Evolutionary conservation across 192 early-diverging fungal species (phyloP), one percentile per base, ranked within the genome.

Genomic region (Dimargaris xerosporica): DNA sequence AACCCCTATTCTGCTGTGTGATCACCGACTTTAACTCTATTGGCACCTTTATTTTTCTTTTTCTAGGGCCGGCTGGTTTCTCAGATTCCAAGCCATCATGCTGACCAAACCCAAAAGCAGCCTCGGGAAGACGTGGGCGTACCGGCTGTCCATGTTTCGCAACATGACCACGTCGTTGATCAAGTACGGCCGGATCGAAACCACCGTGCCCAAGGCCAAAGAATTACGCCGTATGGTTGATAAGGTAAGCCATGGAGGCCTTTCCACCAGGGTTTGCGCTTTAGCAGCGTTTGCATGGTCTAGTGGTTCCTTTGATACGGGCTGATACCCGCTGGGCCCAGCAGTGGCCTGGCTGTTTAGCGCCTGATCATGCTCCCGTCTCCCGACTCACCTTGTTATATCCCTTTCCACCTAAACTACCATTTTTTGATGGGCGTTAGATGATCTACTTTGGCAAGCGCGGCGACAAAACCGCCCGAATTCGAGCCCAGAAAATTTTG

Each of bases 171-270:
- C 89, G 54, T 80, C 87, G 34, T 78, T 96, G 26, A 84, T 99
- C 64, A 75, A 85, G 66, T 74, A 93, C 71, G 93, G 91, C 65
- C 82, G 90, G 59, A 89, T 99, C 46, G 83, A 88, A 66, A 99
- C 96, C 11, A 99, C 96, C 0, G 68, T 93, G 13, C 82, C 96
- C 4, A 91, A 93, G 68, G 96, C 96, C 29, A 92, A 89, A 71
- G 86, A 88, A 63, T 69, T 94, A n/a, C 78, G 90, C 70, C 80
- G 84, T 31, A 69, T 87, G 39, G 91, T 84, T 17, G 93, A 99
- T 69, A 79, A 81, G 80, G 83, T 87, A 62, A 17, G 52, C 43
- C 44, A n/a, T 28, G 23, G 10, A 39, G 34, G 34, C 34, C 34
- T 39, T 39, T 39, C n/a, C n/a, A n/a, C n/a, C n/a, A n/a, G n/a